phyloP scores from a whole-genome alignment of 352 stramenopile species.

The Phytophthora cryptogea region DNA sequence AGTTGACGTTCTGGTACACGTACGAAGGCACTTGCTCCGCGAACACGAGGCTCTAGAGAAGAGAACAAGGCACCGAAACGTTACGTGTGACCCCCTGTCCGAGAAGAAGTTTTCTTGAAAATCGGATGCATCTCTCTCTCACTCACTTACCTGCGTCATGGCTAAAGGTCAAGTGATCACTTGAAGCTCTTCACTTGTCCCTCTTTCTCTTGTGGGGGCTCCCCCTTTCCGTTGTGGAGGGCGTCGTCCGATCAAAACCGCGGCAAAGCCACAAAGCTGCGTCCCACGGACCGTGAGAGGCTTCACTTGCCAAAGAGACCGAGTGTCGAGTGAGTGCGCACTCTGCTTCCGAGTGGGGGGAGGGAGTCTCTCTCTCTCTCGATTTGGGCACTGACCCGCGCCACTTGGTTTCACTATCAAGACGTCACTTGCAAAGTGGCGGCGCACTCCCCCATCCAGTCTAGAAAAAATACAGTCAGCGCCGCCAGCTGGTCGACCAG shows the following conservation, averaged over 20 bases:
- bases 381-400: slow-evolving; percentile 21
- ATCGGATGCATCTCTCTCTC: not conserved
- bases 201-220: not conserved
- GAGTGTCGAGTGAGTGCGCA: slow-evolving; percentile 14
- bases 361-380: slow-evolving; percentile 34
- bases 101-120: slow-evolving; percentile 10
- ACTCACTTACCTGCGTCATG: slow-evolving; percentile 47
- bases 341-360: not conserved
- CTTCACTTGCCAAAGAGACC: slow-evolving; percentile 11
- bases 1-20: slow-evolving; percentile 67
- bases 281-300: slow-evolving; percentile 16
- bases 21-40: slow-evolving; percentile 54
- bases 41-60: slow-evolving; percentile 60
- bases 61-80: not conserved
- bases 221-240: slow-evolving; percentile 9
- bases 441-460: slow-evolving; percentile 14
- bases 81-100: slow-evolving; percentile 13
- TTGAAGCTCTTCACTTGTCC: slow-evolving; percentile 5
- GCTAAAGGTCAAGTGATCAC: slow-evolving; percentile 19
- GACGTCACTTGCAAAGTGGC: slow-evolving; percentile 2
- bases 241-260: slow-evolving; percentile 30
- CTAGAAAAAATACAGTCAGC: slow-evolving; percentile 41
- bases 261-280: slow-evolving; percentile 19
- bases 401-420: slow-evolving; percentile 32
- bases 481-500: slow-evolving; percentile 14